Base-by-base conservation (phyloP, 2,329 filamentous ascomycete species). In the Diaporthe ampelina region DNA sequence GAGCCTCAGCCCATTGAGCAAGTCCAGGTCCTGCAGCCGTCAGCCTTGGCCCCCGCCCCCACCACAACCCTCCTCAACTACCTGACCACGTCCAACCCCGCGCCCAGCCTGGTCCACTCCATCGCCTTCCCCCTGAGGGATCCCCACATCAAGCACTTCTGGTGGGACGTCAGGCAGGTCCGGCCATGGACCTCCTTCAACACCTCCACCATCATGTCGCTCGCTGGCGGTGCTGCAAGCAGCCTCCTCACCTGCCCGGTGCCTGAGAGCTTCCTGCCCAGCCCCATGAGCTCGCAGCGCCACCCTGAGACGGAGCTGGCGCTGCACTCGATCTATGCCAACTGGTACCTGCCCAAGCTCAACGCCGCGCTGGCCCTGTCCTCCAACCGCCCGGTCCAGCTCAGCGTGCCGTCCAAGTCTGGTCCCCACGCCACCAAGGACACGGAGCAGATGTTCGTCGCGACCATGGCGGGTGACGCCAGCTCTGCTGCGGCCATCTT, bases 111-210 rank as follows among this genome's bases (percentile, higher is more conserved):
- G 45, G 94, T 97, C 50, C 93, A 93, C 80, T 94, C 93, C 78
- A 90, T 96, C 78, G 94, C 93, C 75, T 92, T 93, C 81, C 91
- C 85, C 77, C 86, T 88, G 79, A 90, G 87, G 77, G 94, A 91
- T 82, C 92, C 88, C 80, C 90, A 88, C 83, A 93, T 89, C 79
- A 94, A 93, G 82, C 92, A 97, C 85, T 98, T 96, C 83, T 98
- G 96, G 96, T 98, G 95, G 94, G 96, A 98, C 80, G 90, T 97
- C 74, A 94, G 96, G 78, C 96, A 97, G 81, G 88, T 98, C 77
- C 91, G 94, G 76, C 89, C 91, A 76, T 98, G 96, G 96, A 90
- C 89, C 69, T 89, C 91, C 78, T 98, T 98, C 89, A 94, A 91
- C 77, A 86, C 94, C 15, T 83, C 88, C 71, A 91, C 92, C 73